Evolutionary conservation across 129 eudicot species (phyloP), one percentile per base, ranked within the genome.

Genomic region (Chrysanthemum seticuspe): DNA sequence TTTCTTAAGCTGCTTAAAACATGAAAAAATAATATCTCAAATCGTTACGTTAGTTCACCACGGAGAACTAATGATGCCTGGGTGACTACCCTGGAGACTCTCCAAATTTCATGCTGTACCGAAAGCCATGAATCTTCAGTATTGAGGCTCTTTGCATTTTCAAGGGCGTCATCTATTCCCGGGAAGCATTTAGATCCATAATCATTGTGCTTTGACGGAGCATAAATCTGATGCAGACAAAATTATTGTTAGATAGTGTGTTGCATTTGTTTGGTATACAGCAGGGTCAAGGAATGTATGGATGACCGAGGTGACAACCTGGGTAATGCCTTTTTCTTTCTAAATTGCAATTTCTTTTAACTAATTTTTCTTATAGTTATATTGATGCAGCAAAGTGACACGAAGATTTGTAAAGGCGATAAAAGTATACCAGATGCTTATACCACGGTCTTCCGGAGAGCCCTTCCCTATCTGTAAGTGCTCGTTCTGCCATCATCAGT

Each of bases 401-500:
- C 27, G 66, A 55, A n/a, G 44, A 25, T 53, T 19, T 53, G 47
- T 75, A 40, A n/a, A 11, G 16, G 49, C 15, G 40, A 67, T 60
- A 65, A 25, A 57, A 5, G 18, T 86, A 45, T 85, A 92, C 96
- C 97, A 92, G 74, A 78, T 89, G 96, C 85, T 92, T 92, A 69
- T 85, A 89, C 97, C 96, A 92, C 40, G 83, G 78, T 68, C 97
- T 83, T 75, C 85, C 96, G 3, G 86, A 12, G 36, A 89, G 96
- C 52, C 97, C 97, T 23, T 92, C 96, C 62, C 91, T 70, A 73
- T 89, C 96, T 54, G 93, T 83, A 63, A 92, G 87, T 55, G 96
- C 96, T 78, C 97, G 85, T 63, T 89, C 97, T 40, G 96, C 83
- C 97, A 92, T 85, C 96, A 89, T 92, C 31, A 87, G 70, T 61